Evolutionary conservation across 306 rosid genomes (phyloP).

Genomic region (Gastrolobium villosum): DNA sequence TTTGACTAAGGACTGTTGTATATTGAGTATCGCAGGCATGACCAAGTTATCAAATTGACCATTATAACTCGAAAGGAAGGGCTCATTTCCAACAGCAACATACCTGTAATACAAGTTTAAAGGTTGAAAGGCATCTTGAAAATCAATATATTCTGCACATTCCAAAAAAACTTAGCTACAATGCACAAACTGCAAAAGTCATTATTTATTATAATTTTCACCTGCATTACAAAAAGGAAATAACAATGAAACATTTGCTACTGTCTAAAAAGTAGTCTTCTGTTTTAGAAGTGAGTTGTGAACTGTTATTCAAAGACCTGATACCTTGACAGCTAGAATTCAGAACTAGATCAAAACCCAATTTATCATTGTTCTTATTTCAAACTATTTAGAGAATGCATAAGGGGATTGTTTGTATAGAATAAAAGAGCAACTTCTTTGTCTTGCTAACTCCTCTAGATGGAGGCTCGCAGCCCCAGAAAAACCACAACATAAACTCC

Average conservation of each 20-base stretch:
- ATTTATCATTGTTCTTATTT: slow-evolving; percentile 5
- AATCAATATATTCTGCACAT: slow-evolving; percentile 11
- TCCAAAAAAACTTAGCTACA: neutral
- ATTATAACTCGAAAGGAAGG: slow-evolving; percentile 83
- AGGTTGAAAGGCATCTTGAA: slow-evolving; percentile 26
- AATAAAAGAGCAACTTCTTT: neutral
- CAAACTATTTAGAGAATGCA: slow-evolving; percentile 16
- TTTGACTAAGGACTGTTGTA: slow-evolving; percentile 88
- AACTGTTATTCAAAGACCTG: neutral
- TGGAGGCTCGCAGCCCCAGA: neutral
- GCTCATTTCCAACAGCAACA: slow-evolving; percentile 95
- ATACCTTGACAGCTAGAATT: neutral
- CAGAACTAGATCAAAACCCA: slow-evolving; percentile 29
- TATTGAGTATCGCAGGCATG: slow-evolving; percentile 77
- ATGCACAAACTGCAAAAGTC: slow-evolving; percentile 20
- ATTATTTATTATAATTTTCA: slow-evolving; percentile 21
- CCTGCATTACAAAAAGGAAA: neutral
- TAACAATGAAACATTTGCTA: neutral
- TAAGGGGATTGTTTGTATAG: neutral
- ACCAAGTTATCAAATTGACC: slow-evolving; percentile 81
- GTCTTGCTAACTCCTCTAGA: neutral
- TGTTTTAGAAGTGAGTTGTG: neutral
- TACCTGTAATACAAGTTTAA: slow-evolving; percentile 65
- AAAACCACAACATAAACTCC: neutral
- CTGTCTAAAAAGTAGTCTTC: neutral